These are phyloP conservation scores for Penicillium samsonianum DNA, from an alignment of 495 filamentous ascomycete species.

Conservation along the genomic window DNA sequence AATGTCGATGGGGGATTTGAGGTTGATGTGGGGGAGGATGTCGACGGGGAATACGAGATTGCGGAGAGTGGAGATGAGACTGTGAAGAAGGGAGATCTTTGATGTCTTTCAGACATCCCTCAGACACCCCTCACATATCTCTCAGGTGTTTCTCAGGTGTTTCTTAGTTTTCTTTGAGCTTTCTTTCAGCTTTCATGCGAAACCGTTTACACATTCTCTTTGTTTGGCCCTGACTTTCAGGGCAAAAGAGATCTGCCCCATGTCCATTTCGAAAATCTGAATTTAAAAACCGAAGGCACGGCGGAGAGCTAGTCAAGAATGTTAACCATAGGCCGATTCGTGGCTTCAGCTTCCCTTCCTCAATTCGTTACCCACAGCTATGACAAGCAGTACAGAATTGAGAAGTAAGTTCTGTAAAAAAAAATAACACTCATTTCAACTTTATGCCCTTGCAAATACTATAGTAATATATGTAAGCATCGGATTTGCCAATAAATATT, in stretches of 20 bases:
- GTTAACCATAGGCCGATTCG: too few species aligned
- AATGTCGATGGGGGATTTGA: background rate
- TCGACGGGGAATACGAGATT: constrained; percentile 1
- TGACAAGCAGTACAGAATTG: too few species aligned
- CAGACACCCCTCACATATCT: too few species aligned
- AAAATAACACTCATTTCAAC: background rate
- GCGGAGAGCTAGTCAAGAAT: too few species aligned
- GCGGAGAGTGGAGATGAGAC: background rate
- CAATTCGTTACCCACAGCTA: too few species aligned
- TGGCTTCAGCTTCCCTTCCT: too few species aligned
- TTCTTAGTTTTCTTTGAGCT: background rate
- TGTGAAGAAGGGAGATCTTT: background rate
- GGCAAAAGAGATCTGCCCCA: background rate
- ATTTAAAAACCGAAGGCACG: too few species aligned
- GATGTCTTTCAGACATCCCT: background rate
- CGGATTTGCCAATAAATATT: background rate
- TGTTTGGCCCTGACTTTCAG: background rate
- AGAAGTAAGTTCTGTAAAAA: background rate
- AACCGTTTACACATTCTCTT: background rate
- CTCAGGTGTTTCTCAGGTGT: background rate
- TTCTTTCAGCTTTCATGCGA: background rate
- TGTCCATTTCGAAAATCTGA: too few species aligned
- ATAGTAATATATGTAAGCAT: background rate
- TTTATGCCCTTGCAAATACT: background rate
- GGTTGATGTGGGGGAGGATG: background rate